Base-by-base conservation (phyloP, 441 rosid genomes). In the Monsonia emarginata region DNA sequence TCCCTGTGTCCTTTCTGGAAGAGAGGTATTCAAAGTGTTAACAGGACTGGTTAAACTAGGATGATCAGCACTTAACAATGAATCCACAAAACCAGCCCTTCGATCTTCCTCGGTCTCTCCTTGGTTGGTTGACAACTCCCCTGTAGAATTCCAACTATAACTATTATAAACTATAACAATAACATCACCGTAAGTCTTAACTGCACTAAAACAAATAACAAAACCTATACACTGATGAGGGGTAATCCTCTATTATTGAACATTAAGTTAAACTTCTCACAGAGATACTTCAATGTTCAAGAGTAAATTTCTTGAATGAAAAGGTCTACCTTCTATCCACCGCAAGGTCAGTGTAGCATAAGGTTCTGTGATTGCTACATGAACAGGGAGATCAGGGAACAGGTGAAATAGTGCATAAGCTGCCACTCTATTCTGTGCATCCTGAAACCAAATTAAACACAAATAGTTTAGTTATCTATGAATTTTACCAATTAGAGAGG, bases 341-440 rank as follows among this genome's bases (percentile, higher is more conserved):
- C 52, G 81, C 79, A 88, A 68, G 66, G 81, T 76, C 71, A 85
- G 87, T 24, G 95, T 87, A 65, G 88, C 87, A 74, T 88, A 90
- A 11, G 97, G 97, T 70, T 90, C 88, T 1, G 79, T 82, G 32
- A 90, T 80, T 70, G 79, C 80, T 65, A 87, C 78, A 76, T 93
- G 88, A 77, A 86, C 67, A 19, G 98, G 95, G 68, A 84, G 76
- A 78, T 88, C 90, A 16, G 95, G 82, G 80, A 93, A 90, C 32
- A 93, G 68, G 70, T 84, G 82, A 76, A 83, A 79, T 63, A 93
- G 91, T 68, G 98, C 86, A 76, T 82, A 86, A 69, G 97, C 86
- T 10, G 98, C 97, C 65, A 84, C 86, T 80, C 80, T 83, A 61
- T 90, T 93, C 78, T 93, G 98, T 70, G 90, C 95, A 80, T 88